These are phyloP conservation scores for Tricholoma bakamatsutake DNA, from an alignment of 768 basidiomycete species.

Conservation along the genomic window DNA sequence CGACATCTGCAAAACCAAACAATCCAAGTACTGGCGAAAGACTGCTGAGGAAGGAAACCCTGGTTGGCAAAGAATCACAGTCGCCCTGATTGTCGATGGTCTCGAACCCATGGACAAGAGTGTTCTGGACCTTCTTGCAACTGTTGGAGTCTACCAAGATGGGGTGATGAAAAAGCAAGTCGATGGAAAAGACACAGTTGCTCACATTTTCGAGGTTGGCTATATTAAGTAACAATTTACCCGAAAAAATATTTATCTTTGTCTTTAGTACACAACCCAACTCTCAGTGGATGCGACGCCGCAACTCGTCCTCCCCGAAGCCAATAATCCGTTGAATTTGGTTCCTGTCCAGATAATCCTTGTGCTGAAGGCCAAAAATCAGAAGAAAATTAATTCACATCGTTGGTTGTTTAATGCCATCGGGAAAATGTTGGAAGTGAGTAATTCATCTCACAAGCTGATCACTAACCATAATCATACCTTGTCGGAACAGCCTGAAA, in stretches of 20 bases:
- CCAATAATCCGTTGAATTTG: slow-evolving; percentile 86
- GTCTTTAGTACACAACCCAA: slow-evolving; percentile 85
- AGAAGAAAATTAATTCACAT: slow-evolving; percentile 95
- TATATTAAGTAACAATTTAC: background rate
- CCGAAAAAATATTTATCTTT: slow-evolving; percentile 1
- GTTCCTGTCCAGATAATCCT: slow-evolving; percentile 92
- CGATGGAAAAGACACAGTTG: slow-evolving; percentile 84
- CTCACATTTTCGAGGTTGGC: slow-evolving; percentile 89
- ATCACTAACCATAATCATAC: background rate
- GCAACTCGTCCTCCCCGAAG: slow-evolving; percentile 84
- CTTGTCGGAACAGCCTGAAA: slow-evolving; percentile 58
- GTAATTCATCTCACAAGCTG: slow-evolving; percentile 13
- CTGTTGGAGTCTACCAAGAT: slow-evolving; percentile 90
- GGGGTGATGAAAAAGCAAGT: slow-evolving; percentile 93
- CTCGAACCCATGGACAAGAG: slow-evolving; percentile 95
- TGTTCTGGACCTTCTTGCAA: slow-evolving; percentile 82
- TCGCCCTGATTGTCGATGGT: slow-evolving; percentile 89
- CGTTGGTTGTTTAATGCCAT: slow-evolving; percentile 96
- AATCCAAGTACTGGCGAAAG: slow-evolving; percentile 86
- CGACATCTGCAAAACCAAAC: slow-evolving; percentile 94
- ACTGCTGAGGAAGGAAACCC: slow-evolving; percentile 79
- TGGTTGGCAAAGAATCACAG: slow-evolving; percentile 87
- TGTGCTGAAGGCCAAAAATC: slow-evolving; percentile 88
- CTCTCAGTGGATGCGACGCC: slow-evolving; percentile 89
- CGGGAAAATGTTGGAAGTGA: slow-evolving; percentile 69